These are phyloP conservation scores for Kondoa subrosea DNA, from an alignment of 768 basidiomycete species.

Conservation along the genomic window DNA sequence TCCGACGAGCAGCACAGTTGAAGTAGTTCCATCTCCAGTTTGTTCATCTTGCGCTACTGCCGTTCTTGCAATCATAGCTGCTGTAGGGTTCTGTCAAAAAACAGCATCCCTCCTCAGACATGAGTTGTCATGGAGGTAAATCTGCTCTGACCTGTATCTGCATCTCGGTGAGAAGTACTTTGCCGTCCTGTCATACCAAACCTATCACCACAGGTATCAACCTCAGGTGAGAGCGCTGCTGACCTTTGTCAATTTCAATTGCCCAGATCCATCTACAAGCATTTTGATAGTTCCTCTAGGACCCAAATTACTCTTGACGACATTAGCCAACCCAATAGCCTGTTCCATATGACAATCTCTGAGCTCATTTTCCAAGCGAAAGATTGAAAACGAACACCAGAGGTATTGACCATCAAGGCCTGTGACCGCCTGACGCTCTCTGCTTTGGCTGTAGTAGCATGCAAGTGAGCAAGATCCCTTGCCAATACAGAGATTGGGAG, in stretches of 20 bases:
- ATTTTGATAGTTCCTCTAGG: slow-evolving; percentile 97
- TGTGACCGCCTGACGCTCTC: slow-evolving; percentile 33
- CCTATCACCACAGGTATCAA: not conserved
- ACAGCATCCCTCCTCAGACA: not conserved
- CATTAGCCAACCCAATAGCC: slow-evolving; percentile 89
- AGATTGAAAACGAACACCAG: slow-evolving; percentile 41
- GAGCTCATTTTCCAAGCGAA: not conserved
- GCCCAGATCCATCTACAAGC: slow-evolving; percentile 94
- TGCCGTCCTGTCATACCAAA: slow-evolving; percentile 49
- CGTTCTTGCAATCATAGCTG: slow-evolving; percentile 95
- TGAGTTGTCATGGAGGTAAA: not conserved
- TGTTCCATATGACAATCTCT: slow-evolving; percentile 5
- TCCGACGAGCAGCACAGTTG: slow-evolving; percentile 80
- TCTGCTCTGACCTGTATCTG: slow-evolving; percentile 61
- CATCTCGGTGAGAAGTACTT: slow-evolving; percentile 96
- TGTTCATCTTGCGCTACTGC: slow-evolving; percentile 98
- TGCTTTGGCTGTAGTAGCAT: slow-evolving; percentile 35
- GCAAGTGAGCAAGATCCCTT: too few species aligned
- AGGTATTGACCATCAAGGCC: slow-evolving; percentile 35
- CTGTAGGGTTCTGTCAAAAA: slow-evolving; percentile 82
- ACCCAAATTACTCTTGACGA: slow-evolving; percentile 92
- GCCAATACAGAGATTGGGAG: not conserved
- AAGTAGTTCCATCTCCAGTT: slow-evolving; percentile 97
- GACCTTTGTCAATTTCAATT: slow-evolving; percentile 97
- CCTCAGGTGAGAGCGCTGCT: slow-evolving; percentile 9